Conservation (phyloP, 805 yeast species). For the Vanderwaltozyma yarrowii region DNA sequence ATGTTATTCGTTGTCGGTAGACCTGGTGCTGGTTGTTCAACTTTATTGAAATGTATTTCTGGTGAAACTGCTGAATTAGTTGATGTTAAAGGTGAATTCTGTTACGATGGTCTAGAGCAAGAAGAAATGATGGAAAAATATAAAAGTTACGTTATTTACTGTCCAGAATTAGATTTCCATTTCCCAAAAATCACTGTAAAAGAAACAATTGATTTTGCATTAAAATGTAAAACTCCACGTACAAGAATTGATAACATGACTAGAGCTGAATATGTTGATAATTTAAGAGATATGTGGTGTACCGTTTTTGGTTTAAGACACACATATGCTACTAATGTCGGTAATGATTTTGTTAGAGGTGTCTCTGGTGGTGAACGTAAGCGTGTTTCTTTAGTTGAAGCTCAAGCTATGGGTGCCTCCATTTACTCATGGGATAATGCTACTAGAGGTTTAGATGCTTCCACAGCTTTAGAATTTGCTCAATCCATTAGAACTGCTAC, state of each 20-base stretch:
- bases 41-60: slow-evolving; percentile 38
- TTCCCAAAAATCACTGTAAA: slow-evolving; percentile 43
- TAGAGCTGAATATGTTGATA: slow-evolving; percentile 38
- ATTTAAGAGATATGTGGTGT: slow-evolving; percentile 42
- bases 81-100: slow-evolving; percentile 31
- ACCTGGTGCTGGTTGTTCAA: slow-evolving; percentile 60
- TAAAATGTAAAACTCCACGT: slow-evolving; percentile 40
- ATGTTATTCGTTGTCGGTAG: slow-evolving; percentile 44
- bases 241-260: slow-evolving; percentile 35
- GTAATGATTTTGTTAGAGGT: slow-evolving; percentile 59
- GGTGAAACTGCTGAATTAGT: slow-evolving; percentile 35
- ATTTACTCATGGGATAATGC: slow-evolving; percentile 61
- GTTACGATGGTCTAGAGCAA: slow-evolving; percentile 42
- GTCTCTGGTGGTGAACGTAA: slow-evolving; percentile 70
- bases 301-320: slow-evolving; percentile 44
- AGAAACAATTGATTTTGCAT: slow-evolving; percentile 41
- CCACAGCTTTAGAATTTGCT: slow-evolving; percentile 58
- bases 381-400: slow-evolving; percentile 63
- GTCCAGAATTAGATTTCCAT: slow-evolving; percentile 42
- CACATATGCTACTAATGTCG: slow-evolving; percentile 54
- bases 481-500: slow-evolving; percentile 52
- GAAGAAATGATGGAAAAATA: slow-evolving; percentile 37
- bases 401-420: slow-evolving; percentile 41
- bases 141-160: slow-evolving; percentile 41
- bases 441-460: slow-evolving; percentile 61